These are phyloP conservation scores for Penicillium soppii DNA, from an alignment of 495 filamentous ascomycete genomes.

Conservation along the genomic window DNA sequence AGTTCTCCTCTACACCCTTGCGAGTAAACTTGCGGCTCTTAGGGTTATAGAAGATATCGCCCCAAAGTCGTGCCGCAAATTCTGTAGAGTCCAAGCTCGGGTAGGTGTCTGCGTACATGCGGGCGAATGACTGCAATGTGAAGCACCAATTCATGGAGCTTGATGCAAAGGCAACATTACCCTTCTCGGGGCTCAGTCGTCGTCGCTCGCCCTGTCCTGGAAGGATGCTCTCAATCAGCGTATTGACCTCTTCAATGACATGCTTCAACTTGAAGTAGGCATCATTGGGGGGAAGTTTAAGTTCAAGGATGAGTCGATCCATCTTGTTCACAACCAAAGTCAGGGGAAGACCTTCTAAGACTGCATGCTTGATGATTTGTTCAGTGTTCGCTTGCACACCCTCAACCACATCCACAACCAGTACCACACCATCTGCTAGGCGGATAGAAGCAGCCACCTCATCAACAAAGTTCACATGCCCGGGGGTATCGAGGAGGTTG, in stretches of 20 bases:
- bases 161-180: constrained; percentile 93
- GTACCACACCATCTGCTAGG: constrained; percentile 84
- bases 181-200: constrained; percentile 91
- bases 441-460: constrained; percentile 88
- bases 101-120: constrained; percentile 92
- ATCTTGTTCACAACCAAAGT: constrained; percentile 95
- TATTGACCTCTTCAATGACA: constrained; percentile 97
- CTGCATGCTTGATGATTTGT: constrained; percentile 93
- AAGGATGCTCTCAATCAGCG: constrained; percentile 81
- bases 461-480: constrained; percentile 97
- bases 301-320: constrained; percentile 90
- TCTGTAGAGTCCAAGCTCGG: constrained; percentile 74
- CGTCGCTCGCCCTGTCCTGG: constrained; percentile 78
- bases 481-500: constrained; percentile 94
- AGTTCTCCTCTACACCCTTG: constrained; percentile 75
- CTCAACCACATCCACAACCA: constrained; percentile 97
- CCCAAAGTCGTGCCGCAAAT: constrained; percentile 84
- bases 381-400: constrained; percentile 96
- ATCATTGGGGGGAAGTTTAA: constrained; percentile 91
- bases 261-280: constrained; percentile 99
- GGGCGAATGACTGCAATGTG: constrained; percentile 87
- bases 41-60: constrained; percentile 96
- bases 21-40: constrained; percentile 84
- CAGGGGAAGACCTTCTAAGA: constrained; percentile 85
- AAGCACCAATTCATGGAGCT: constrained; percentile 96